Evolutionary conservation across 345 rosid species (phyloP), one percentile per base, ranked within the genome.

Genomic region (Orychophragmus violaceus): DNA sequence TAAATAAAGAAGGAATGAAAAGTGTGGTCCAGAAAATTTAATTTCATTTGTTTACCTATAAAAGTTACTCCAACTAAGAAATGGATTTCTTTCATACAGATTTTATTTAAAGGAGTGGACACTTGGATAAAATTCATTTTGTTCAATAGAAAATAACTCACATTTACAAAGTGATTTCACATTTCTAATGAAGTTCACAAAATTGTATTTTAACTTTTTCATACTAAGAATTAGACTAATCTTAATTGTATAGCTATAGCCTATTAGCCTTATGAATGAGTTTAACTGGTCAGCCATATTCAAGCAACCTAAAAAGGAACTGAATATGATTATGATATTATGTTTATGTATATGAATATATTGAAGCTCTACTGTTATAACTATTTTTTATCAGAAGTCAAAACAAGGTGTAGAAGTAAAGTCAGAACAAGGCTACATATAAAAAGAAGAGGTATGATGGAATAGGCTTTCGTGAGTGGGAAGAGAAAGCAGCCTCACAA

Each of bases 391-490:
- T 29, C 23, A 18, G 19, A 39, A 39, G 23, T 27, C 6, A 37
- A 51, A 53, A 28, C 41, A 41, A 37, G 32, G 27, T 51, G 0
- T 36, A 11, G 27, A 36, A 27, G 55, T 28, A 44, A 55, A 55
- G 24, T 67, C 36, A 50, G 59, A 35, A 49, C 46, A 64, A 50
- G 36, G 45, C 36, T 68, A 27, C 46, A 56, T 45, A 22, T 24
- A 48, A 48, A 9, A 42, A 60, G 42, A 24, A 27, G 25, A 8
- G 10, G 4, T 23, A 25, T 66, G 53, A 53, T 66, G 35, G 19
- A 27, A 54, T 53, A 29, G 29, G 19, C 64, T 68, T 68, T 57
- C 21, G 28, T 12, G 48, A 68, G 66, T 59, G 72, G 65, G 72
- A 44, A 68, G 32, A 32, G 65, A 59, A 48, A 68, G 50, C 58